Conservation (phyloP, 2,329 filamentous ascomycete species). For the Beauveria bassiana region DNA sequence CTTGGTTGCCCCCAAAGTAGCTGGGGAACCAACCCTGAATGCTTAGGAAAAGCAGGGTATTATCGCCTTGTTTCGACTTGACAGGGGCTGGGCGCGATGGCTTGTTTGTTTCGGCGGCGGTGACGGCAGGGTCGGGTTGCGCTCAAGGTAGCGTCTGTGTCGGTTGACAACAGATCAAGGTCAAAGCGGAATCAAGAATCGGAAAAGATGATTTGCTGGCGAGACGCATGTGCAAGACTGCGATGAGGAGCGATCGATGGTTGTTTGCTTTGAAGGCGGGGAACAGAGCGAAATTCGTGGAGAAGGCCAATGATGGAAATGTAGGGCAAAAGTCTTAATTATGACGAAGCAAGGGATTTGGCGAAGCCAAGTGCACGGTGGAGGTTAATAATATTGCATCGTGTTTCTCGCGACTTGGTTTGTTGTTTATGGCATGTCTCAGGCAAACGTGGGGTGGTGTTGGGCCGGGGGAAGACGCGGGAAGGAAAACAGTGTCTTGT, state of each 20-base stretch:
- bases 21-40: background rate
- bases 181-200: background rate
- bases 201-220: background rate
- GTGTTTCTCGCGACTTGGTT: slow-evolving; percentile 4
- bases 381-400: background rate
- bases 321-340: background rate
- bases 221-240: background rate
- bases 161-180: background rate
- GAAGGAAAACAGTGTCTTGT: background rate
- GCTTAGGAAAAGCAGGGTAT: background rate
- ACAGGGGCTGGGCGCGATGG: background rate
- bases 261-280: background rate
- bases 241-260: background rate
- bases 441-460: slow-evolving; percentile 4
- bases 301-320: background rate
- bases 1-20: background rate
- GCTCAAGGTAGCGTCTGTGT: background rate
- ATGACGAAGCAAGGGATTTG: background rate
- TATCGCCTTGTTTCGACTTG: slow-evolving; percentile 4
- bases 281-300: background rate
- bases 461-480: background rate
- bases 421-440: slow-evolving; percentile 10
- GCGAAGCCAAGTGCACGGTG: background rate
- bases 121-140: background rate
- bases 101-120: background rate